Evolutionary conservation across 108 stramenopile species (phyloP).

Genomic region (Skeletonema grethae): DNA sequence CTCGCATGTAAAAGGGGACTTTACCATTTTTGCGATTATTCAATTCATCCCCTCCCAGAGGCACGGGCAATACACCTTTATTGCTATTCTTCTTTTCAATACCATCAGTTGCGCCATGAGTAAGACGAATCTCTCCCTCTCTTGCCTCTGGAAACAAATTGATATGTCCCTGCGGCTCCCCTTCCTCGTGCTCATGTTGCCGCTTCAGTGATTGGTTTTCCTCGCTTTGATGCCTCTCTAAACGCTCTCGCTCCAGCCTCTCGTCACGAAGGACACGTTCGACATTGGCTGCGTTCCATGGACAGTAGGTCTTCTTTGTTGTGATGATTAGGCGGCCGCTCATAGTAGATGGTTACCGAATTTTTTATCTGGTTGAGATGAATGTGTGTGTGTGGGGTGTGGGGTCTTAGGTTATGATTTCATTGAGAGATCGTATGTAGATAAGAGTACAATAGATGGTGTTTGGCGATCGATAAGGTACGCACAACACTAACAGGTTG

Average conservation of each 20-base stretch:
- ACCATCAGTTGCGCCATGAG: neutral
- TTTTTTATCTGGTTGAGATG: too few relatives aligned
- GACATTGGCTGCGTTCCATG: conserved; percentile 90
- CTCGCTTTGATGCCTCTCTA: conserved; percentile 36
- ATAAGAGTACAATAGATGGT: too few relatives aligned
- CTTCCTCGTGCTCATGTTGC: too few relatives aligned
- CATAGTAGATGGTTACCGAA: conserved; percentile 47
- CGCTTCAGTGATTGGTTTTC: neutral
- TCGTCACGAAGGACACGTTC: conserved; percentile 88
- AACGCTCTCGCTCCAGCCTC: conserved; percentile 49
- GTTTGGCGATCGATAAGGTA: too few relatives aligned
- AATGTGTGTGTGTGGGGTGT: too few relatives aligned
- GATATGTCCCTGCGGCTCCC: conserved; percentile 21
- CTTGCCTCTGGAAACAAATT: conserved; percentile 47
- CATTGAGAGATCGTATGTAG: too few relatives aligned
- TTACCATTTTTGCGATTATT: conserved; percentile 18
- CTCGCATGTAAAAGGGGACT: conserved; percentile 43
- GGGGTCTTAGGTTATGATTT: too few relatives aligned
- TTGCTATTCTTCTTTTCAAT: neutral
- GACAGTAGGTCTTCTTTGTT: conserved; percentile 89
- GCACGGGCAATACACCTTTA: conserved; percentile 10
- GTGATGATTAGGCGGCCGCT: conserved; percentile 88
- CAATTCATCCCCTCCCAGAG: conserved; percentile 33
- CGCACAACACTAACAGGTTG: too few relatives aligned
- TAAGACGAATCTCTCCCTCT: conserved; percentile 22